A percentile compares a stretch with the other conserved stretches of the same genome.
These are phyloP conservation scores for Platanus orientalis DNA, from an alignment of 164 flowering plant genomes.

Conservation along the genomic window DNA sequence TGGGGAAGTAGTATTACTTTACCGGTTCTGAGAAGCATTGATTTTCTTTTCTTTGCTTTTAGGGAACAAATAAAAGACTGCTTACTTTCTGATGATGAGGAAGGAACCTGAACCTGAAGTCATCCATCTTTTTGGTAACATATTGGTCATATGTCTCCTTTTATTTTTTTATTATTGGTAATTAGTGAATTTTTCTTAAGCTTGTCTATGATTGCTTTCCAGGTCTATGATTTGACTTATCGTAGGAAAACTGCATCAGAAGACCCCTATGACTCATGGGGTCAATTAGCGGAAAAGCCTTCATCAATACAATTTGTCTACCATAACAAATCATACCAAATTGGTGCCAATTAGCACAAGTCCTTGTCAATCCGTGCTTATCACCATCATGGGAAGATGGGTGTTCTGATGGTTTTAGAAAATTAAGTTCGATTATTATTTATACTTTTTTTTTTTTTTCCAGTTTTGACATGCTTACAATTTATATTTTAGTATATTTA, in stretches of 20 bases:
- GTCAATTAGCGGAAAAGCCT: neutral
- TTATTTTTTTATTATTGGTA: too few species aligned
- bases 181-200: too few species aligned
- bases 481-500: too few species aligned
- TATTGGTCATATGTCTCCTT: too few species aligned
- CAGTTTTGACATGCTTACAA: too few species aligned
- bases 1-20: neutral
- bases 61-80: constrained; percentile 88
- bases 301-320: neutral
- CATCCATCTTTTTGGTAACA: neutral
- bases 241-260: neutral
- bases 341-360: neutral
- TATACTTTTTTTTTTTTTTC: too few species aligned
- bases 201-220: too few species aligned
- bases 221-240: too few species aligned
- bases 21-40: neutral
- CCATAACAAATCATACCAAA: too few species aligned
- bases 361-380: neutral
- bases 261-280: neutral
- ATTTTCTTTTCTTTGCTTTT: constrained; percentile 12
- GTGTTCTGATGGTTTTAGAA: neutral
- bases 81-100: constrained; percentile 63
- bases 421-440: neutral
- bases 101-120: constrained; percentile 40
- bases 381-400: neutral